A percentile compares a stretch with the other conserved stretches of the same genome.
Conservation (phyloP, 495 filamentous ascomycete genomes). For the Penicillium maclennaniae region DNA sequence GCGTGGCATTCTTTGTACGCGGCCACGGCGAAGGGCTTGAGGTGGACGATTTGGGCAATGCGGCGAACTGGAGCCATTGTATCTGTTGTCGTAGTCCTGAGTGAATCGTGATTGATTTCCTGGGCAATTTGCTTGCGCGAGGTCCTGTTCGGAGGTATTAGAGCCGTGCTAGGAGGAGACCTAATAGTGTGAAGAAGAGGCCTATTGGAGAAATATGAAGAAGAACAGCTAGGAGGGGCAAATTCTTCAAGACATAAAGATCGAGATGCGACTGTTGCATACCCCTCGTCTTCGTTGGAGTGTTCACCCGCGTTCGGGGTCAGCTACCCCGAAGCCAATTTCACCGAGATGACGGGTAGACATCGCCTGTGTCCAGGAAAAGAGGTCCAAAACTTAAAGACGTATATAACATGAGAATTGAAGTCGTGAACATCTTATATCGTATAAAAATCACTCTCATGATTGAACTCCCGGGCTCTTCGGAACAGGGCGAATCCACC, state of each 20-base stretch:
- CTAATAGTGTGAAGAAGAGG: neutral
- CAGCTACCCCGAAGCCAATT: constrained; percentile 26
- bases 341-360: constrained; percentile 4
- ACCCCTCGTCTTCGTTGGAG: constrained; percentile 22
- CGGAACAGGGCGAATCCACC: constrained; percentile 71
- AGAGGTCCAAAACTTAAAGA: neutral
- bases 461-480: constrained; percentile 19
- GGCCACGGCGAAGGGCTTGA: constrained; percentile 59
- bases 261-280: neutral
- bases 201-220: neutral
- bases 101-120: neutral
- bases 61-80: constrained; percentile 41
- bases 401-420: neutral
- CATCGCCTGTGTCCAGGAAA: too few species aligned
- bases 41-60: constrained; percentile 64
- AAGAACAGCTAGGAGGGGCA: neutral
- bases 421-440: neutral
- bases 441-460: neutral
- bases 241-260: neutral
- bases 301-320: constrained; percentile 26
- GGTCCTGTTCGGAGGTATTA: neutral
- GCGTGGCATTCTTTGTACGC: constrained; percentile 71
- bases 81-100: neutral
- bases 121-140: neutral
- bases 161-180: neutral